phyloP scores from a whole-genome alignment of 768 basidiomycete species.

The Auricularia sp. region DNA sequence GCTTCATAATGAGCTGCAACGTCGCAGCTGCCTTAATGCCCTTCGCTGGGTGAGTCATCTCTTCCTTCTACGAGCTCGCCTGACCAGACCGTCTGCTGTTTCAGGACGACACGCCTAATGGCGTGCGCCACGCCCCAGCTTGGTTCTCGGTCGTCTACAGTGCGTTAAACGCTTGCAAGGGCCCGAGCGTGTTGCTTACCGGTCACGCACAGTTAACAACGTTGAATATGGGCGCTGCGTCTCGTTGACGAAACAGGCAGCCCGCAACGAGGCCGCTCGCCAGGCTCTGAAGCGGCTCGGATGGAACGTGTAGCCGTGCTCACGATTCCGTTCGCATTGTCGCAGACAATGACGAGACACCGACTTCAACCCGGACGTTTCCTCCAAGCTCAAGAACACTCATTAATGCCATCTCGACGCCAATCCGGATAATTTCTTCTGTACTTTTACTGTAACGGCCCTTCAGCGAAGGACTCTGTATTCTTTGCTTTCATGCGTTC shows the following conservation, averaged over 20 bases:
- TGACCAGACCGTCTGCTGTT: background rate
- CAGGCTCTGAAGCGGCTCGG: background rate
- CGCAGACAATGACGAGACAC: too few species aligned
- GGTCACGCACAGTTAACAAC: background rate
- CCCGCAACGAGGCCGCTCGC: background rate
- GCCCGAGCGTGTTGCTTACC: background rate
- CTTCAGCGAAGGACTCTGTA: background rate
- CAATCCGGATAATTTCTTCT: too few species aligned
- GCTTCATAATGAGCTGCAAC: background rate
- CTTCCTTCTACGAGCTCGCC: background rate
- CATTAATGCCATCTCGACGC: too few species aligned
- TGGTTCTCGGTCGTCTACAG: background rate
- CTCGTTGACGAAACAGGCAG: background rate
- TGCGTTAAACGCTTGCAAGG: background rate
- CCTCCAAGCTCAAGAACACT: background rate
- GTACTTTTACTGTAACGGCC: background rate
- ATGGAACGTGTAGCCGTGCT: background rate
- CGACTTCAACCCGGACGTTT: too few species aligned
- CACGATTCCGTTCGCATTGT: too few species aligned
- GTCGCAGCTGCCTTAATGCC: background rate
- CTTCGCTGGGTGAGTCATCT: background rate
- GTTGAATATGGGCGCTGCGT: background rate
- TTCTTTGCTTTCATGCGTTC: background rate
- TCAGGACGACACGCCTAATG: slow-evolving; percentile 1
- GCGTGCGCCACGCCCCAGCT: background rate